phyloP scores from a whole-genome alignment of 345 rosid species.

The Crucihimalaya himalaica region DNA sequence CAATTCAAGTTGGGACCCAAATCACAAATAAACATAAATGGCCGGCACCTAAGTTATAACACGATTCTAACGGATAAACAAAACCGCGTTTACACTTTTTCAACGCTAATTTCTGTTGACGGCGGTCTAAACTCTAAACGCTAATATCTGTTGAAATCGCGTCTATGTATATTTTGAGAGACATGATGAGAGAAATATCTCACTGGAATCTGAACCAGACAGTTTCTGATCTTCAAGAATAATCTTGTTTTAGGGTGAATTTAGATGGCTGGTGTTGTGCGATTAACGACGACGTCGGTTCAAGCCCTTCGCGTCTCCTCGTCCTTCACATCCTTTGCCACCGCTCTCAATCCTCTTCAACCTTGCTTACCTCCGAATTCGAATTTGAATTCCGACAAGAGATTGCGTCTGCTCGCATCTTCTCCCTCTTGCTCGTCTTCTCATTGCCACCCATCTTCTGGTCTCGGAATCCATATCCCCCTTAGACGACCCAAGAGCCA shows the following conservation, averaged over 20 bases:
- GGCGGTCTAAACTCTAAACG: constrained; percentile 30
- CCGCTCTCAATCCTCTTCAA: constrained; percentile 45
- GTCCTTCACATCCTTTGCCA: constrained; percentile 42
- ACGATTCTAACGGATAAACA: neutral
- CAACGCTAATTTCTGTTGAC: constrained; percentile 26
- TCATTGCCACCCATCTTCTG: constrained; percentile 17
- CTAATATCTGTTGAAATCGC: constrained; percentile 23
- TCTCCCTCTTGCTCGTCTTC: constrained; percentile 38
- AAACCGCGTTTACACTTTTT: constrained; percentile 21
- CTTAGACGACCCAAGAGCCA: constrained; percentile 31
- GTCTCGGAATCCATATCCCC: constrained; percentile 6
- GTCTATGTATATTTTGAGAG: constrained; percentile 18
- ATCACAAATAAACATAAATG: neutral
- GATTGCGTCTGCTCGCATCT: constrained; percentile 41
- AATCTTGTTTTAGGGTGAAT: constrained; percentile 16
- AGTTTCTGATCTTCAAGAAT: constrained; percentile 35
- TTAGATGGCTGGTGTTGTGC: constrained; percentile 68
- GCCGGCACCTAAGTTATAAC: neutral
- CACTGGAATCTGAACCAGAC: constrained; percentile 41
- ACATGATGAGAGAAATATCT: constrained; percentile 20
- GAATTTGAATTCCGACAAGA: constrained; percentile 43
- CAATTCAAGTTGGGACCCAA: neutral
- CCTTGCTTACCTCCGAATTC: constrained; percentile 33
- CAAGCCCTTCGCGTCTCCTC: constrained; percentile 51
- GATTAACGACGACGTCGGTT: constrained; percentile 44